phyloP scores from a whole-genome alignment of 1,284 basidiomycete genomes.

The Leccinum griseonigrum region DNA sequence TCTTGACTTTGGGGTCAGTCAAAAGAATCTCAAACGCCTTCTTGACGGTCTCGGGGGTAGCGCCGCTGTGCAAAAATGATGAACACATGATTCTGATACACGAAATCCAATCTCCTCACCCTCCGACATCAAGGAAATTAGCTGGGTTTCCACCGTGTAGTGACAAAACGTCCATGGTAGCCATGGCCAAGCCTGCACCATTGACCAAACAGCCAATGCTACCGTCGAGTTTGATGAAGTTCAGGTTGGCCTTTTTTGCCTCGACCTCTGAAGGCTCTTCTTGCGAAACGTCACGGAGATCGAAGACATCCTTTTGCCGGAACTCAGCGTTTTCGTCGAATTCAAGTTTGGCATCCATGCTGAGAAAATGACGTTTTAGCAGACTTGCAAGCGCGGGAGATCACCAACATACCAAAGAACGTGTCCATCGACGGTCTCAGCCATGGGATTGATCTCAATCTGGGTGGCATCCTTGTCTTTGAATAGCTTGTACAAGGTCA shows the following conservation, averaged over 20 bases:
- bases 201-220: slow-evolving; percentile 98
- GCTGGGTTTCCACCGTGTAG: slow-evolving; percentile 95
- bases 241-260: slow-evolving; percentile 92
- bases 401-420: slow-evolving; percentile 78
- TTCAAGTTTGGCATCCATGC: slow-evolving; percentile 99
- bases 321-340: slow-evolving; percentile 99
- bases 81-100: slow-evolving; percentile 8
- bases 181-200: slow-evolving; percentile 99
- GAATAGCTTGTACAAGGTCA: slow-evolving; percentile 95
- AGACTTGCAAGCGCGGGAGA: slow-evolving; percentile 8
- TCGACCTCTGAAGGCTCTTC: slow-evolving; percentile 97
- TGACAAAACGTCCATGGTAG: slow-evolving; percentile 98
- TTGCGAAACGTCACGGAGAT: slow-evolving; percentile 89
- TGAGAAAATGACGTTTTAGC: slow-evolving; percentile 31
- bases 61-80: slow-evolving; percentile 59
- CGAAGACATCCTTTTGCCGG: slow-evolving; percentile 91
- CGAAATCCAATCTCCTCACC: slow-evolving; percentile 41
- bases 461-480: slow-evolving; percentile 99
- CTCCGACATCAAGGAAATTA: slow-evolving; percentile 98
- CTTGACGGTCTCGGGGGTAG: slow-evolving; percentile 98
- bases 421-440: slow-evolving; percentile 90
- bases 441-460: slow-evolving; percentile 99
- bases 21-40: slow-evolving; percentile 98
- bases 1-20: slow-evolving; percentile 89
- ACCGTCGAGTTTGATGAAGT: slow-evolving; percentile 99